phyloP scores from a whole-genome alignment of 108 stramenopile species.

The Nitzschia sp. region DNA sequence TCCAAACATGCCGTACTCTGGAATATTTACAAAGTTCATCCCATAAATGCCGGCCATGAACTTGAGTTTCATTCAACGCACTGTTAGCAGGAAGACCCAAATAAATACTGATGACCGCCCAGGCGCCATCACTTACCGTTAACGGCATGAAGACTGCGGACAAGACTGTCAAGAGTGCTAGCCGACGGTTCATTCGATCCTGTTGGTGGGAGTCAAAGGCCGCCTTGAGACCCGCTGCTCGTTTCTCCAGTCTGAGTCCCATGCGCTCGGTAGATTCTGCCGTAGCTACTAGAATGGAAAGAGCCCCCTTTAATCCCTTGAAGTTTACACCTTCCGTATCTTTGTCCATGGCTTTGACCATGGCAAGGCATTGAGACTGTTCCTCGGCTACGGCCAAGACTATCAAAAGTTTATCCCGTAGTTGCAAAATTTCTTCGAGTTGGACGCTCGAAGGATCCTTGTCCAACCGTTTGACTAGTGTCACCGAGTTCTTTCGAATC shows the following conservation, averaged over 20 bases:
- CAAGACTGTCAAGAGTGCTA: slow-evolving; percentile 46
- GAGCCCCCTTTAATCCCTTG: slow-evolving; percentile 31
- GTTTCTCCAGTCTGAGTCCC: slow-evolving; percentile 48
- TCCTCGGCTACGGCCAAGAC: slow-evolving; percentile 12
- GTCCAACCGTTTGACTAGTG: not conserved
- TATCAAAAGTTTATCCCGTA: not conserved
- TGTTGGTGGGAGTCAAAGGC: slow-evolving; percentile 45
- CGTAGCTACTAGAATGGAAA: slow-evolving; percentile 39
- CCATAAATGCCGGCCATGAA: slow-evolving; percentile 52
- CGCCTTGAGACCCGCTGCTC: slow-evolving; percentile 39
- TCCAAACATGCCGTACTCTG: slow-evolving; percentile 23
- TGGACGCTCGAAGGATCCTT: not conserved
- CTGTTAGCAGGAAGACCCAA: no score
- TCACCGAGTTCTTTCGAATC: not conserved
- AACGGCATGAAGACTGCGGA: slow-evolving; percentile 59
- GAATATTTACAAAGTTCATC: slow-evolving; percentile 61
- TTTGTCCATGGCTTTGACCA: slow-evolving; percentile 22
- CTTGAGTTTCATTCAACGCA: no score
- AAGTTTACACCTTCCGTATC: slow-evolving; percentile 46
- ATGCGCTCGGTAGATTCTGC: slow-evolving; percentile 51
- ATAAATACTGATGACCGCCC: no score
- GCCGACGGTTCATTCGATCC: slow-evolving; percentile 41
- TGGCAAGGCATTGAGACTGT: slow-evolving; percentile 6
- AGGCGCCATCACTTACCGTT: no score
- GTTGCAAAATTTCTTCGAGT: not conserved